Percentiles rank a stretch among this genome's conserved stretches.
phyloP scores from a whole-genome alignment of 1,139 yeast genomes.

The Pichia inconspicua region DNA sequence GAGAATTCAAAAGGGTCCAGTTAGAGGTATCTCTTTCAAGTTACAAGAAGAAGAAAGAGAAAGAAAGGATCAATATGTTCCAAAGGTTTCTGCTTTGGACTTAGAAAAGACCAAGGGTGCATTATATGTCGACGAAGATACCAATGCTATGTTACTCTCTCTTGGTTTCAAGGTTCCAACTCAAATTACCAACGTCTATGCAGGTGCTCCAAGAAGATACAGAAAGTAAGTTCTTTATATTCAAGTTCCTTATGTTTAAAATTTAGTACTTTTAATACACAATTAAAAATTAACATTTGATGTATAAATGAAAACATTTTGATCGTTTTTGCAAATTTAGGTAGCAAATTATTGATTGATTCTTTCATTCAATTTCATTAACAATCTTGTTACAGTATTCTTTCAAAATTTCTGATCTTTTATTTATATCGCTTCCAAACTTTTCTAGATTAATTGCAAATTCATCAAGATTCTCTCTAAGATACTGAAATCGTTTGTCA shows the following conservation, averaged over 20 bases:
- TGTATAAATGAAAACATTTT: neutral
- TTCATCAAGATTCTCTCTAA: constrained; percentile 27
- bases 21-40: constrained; percentile 99
- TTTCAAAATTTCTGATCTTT: constrained; percentile 31
- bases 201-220: constrained; percentile 91
- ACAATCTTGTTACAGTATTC: constrained; percentile 35
- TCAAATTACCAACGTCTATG: constrained; percentile 84
- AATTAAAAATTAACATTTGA: constrained; percentile 1
- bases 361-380: constrained; percentile 17
- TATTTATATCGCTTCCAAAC: constrained; percentile 31
- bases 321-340: neutral
- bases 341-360: neutral
- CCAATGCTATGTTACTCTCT: constrained; percentile 92
- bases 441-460: constrained; percentile 32
- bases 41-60: constrained; percentile 99
- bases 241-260: constrained; percentile 12
- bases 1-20: constrained; percentile 99
- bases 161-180: constrained; percentile 96
- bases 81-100: constrained; percentile 99
- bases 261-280: constrained; percentile 2
- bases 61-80: constrained; percentile 99
- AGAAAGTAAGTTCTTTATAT: constrained; percentile 54
- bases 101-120: constrained; percentile 93
- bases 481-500: constrained; percentile 31
- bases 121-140: constrained; percentile 96